phyloP scores from a whole-genome alignment of 768 basidiomycete genomes.

The Rhizopogon vinicolor region DNA sequence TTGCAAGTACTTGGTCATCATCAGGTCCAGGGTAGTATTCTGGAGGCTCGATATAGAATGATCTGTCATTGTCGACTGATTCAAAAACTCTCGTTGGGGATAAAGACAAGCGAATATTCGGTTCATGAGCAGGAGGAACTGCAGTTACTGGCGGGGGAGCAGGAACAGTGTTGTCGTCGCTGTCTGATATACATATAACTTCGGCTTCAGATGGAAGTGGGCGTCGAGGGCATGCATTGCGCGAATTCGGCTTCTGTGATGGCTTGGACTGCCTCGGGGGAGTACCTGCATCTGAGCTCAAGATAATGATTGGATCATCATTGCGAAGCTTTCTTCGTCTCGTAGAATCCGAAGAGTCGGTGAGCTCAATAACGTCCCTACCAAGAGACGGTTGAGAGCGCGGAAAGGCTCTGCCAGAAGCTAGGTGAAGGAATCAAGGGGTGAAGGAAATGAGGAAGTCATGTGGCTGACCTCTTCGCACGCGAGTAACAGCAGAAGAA shows the following conservation, averaged over 20 bases:
- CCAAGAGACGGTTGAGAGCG: constrained; percentile 8
- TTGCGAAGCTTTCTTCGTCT: background rate
- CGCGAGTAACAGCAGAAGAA: constrained; percentile 15
- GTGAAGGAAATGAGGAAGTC: constrained; percentile 2
- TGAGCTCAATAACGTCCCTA: constrained; percentile 13
- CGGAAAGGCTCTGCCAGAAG: constrained; percentile 4
- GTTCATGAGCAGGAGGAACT: background rate
- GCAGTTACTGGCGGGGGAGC: background rate
- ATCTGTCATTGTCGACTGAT: background rate
- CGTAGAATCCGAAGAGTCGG: constrained; percentile 16
- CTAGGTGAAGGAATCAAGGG: constrained; percentile 7
- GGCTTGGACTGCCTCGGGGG: background rate
- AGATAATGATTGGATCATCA: constrained; percentile 20
- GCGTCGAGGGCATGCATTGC: background rate
- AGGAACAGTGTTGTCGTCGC: constrained; percentile 10
- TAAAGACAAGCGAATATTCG: background rate
- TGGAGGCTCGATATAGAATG: background rate
- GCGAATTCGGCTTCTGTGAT: background rate
- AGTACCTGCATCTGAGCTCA: constrained; percentile 16
- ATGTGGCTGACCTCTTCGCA: constrained; percentile 13
- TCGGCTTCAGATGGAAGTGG: constrained; percentile 14
- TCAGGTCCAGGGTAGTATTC: background rate
- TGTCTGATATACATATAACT: constrained; percentile 26
- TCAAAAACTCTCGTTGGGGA: background rate
- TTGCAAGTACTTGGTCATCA: background rate